A percentile compares a stretch with the other conserved stretches of the same genome.
phyloP scores from a whole-genome alignment of 2,329 filamentous ascomycete genomes.

The Fusarium pseudonygamai region DNA sequence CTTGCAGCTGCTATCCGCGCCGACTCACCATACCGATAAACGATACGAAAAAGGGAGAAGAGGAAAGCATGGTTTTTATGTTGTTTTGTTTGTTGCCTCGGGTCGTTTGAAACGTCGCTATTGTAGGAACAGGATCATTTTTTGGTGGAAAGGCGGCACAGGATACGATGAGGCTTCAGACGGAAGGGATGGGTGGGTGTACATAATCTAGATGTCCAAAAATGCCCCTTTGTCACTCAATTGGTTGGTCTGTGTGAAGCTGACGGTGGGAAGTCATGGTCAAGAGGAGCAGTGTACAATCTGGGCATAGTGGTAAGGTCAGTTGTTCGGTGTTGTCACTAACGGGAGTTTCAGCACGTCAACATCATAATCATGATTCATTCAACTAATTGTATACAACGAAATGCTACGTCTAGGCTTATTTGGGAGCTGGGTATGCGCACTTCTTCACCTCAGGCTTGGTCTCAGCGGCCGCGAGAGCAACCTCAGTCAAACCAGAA shows the following conservation, averaged over 20 bases:
- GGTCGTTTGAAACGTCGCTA: constrained; percentile 21
- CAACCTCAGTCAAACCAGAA: constrained; percentile 59
- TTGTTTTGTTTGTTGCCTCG: constrained; percentile 22
- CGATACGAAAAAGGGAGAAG: constrained; percentile 23
- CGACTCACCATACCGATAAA: constrained; percentile 89
- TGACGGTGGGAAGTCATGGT: background rate
- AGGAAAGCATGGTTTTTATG: constrained; percentile 19
- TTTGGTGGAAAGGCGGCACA: constrained; percentile 15
- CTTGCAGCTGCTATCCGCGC: constrained; percentile 90
- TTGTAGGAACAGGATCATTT: constrained; percentile 34
- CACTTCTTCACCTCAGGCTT: constrained; percentile 31
- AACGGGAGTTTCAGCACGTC: background rate
- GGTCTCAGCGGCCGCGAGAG: constrained; percentile 44
- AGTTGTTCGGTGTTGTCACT: background rate
- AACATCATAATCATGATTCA: constrained; percentile 8
- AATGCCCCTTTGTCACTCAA: constrained; percentile 42
- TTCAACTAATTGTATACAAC: background rate
- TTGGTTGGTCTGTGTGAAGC: constrained; percentile 1
- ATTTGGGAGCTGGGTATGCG: constrained; percentile 2
- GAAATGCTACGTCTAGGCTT: background rate
- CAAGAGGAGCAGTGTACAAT: no score
- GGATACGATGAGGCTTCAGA: constrained; percentile 18
- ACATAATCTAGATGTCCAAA: constrained; percentile 45
- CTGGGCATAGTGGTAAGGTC: background rate
- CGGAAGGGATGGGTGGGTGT: constrained; percentile 34